Base-by-base conservation (phyloP, 805 yeast genomes). In the Saccharomyces jurei region DNA sequence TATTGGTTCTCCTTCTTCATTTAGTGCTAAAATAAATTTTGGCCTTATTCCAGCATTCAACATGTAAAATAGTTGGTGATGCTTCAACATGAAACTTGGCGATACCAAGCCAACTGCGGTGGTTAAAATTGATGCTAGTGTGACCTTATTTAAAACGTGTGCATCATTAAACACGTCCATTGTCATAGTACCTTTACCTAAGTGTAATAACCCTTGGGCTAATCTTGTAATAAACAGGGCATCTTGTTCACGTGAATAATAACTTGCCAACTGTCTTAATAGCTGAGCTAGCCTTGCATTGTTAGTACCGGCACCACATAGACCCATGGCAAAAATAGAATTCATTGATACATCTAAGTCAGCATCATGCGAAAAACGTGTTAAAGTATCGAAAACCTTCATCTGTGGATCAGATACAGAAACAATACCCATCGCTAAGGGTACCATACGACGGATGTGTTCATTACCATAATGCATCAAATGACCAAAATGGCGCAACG, bases 301-400 rank as follows among this genome's bases (percentile, higher is more conserved):
- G 73, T 94, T 92, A 29, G 99, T 94, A 73, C 99, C 99, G 22
- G 98, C 94, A 69, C 99, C 99, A 63, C 92, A 96, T 58, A 94
- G 75, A 53, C 99, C 99, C 98, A 94, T 91, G 48, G 96, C 84
- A 65, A 89, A 92, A 59, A 94, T 90, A 22, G 99, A 90, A 68
- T 91, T 94, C 69, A 86, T 85, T 6, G 98, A 96, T 53, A 94
- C 97, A 66, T 89, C 96, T 62, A 88, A 74, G 70, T 94, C 97
- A 54, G 89, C 84, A 67, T 94, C 99, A 72, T 94, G 99, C 8
- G 98, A 89, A 74, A 89, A 90, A 69, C 99, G 82, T 4, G 98
- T 91, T 60, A 94, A 78, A 0, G 98, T 91, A 70, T 94, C 99
- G 68, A 89, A 94, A 14, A 92, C 96, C 73, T 90, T 91, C 87